Conservation (phyloP, 345 rosid genomes). For the Linum tenue region DNA sequence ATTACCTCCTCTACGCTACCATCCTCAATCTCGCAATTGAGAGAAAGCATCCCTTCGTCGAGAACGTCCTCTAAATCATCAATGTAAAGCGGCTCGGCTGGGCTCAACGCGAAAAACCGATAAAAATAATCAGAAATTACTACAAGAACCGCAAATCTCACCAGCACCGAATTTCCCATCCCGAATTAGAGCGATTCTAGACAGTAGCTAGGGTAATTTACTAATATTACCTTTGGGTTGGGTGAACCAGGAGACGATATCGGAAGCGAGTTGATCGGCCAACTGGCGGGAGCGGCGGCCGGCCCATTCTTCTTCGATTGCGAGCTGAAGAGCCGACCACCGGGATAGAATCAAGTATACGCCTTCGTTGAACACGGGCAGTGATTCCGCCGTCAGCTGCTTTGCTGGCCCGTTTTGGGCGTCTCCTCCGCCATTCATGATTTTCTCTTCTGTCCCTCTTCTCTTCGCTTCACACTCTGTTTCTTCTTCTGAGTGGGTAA, state of each 20-base stretch:
- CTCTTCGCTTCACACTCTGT: no score
- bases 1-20: conserved; percentile 80
- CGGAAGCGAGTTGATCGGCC: conserved; percentile 44
- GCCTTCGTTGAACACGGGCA: conserved; percentile 47
- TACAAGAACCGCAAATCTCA: no score
- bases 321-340: conserved; percentile 88
- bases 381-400: conserved; percentile 8
- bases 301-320: conserved; percentile 85
- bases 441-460: no score
- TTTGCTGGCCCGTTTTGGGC: not conserved
- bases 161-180: not conserved
- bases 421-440: conserved; percentile 5
- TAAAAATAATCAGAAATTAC: not conserved
- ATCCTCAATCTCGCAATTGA: conserved; percentile 61
- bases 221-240: conserved; percentile 46
- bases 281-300: conserved; percentile 47
- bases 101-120: not conserved
- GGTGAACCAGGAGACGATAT: conserved; percentile 45
- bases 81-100: conserved; percentile 53
- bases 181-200: not conserved
- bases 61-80: conserved; percentile 61
- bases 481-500: no score
- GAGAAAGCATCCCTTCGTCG: conserved; percentile 47
- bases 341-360: conserved; percentile 41
- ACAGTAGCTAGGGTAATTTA: no score